These are phyloP conservation scores for Beauveria bassiana DNA, from an alignment of 2,329 filamentous ascomycete genomes.

Conservation along the genomic window DNA sequence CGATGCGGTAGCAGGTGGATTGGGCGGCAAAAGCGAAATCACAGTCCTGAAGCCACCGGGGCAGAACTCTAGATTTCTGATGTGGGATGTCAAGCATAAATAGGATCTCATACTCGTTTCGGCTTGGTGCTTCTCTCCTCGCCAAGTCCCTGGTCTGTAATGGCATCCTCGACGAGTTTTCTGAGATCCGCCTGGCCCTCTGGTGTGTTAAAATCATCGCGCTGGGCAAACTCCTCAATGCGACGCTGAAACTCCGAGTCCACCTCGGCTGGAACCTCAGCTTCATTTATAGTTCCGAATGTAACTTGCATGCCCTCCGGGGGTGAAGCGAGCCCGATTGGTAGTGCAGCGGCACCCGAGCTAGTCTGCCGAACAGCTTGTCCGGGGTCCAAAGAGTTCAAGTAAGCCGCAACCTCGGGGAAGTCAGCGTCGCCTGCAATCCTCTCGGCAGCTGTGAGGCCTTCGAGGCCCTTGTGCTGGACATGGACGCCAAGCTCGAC, in stretches of 20 bases:
- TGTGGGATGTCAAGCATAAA: conserved; percentile 50
- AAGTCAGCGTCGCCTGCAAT: conserved; percentile 73
- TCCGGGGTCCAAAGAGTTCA: conserved; percentile 35
- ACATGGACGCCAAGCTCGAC: conserved; percentile 72
- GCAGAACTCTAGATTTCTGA: conserved; percentile 44
- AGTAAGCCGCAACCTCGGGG: conserved; percentile 65
- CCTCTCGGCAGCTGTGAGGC: conserved; percentile 72
- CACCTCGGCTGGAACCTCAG: conserved; percentile 52
- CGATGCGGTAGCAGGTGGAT: conserved; percentile 39
- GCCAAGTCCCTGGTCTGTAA: conserved; percentile 57
- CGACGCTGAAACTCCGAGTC: conserved; percentile 77
- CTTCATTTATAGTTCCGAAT: conserved; percentile 64
- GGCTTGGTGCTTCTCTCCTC: conserved; percentile 58
- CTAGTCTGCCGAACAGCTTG: conserved; percentile 9
- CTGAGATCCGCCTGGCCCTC: conserved; percentile 74
- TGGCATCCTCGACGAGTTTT: conserved; percentile 70
- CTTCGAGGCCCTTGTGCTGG: conserved; percentile 60
- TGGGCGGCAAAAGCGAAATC: conserved; percentile 40
- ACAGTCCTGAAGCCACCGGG: conserved; percentile 45
- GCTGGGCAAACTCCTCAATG: conserved; percentile 81
- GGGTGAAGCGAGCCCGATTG: conserved; percentile 48
- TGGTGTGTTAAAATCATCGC: conserved; percentile 75
- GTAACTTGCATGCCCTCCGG: conserved; percentile 73
- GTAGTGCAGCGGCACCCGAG: neutral
- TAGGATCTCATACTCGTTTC: conserved; percentile 42